These are phyloP conservation scores for Parmelia sp. DNA, from an alignment of 495 filamentous ascomycete genomes.

Conservation along the genomic window DNA sequence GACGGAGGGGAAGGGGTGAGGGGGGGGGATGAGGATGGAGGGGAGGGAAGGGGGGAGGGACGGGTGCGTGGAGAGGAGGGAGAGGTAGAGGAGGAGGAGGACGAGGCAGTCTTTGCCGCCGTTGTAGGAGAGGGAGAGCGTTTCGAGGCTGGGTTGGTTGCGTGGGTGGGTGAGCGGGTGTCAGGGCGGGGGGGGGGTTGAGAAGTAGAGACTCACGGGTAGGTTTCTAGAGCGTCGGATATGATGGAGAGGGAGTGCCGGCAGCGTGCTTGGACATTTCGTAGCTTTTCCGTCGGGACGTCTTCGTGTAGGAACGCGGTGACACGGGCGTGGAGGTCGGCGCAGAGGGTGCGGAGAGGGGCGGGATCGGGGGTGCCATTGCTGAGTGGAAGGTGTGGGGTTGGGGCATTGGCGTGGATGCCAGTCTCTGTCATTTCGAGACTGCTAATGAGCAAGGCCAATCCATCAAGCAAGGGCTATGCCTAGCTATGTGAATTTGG, in stretches of 20 bases:
- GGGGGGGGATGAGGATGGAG: slow-evolving; percentile 80
- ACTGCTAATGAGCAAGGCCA: slow-evolving; percentile 4
- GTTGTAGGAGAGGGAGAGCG: slow-evolving; percentile 91
- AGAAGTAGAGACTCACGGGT: slow-evolving; percentile 34
- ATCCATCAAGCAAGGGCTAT: slow-evolving; percentile 12
- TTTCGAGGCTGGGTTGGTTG: slow-evolving; percentile 47
- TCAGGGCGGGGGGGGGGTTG: background rate
- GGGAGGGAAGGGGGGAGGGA: slow-evolving; percentile 48
- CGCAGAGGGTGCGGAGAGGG: slow-evolving; percentile 46
- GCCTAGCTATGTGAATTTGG: background rate
- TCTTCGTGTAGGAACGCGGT: slow-evolving; percentile 60
- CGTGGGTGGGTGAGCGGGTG: slow-evolving; percentile 21
- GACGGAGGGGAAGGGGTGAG: too few relatives aligned
- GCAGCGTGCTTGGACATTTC: slow-evolving; percentile 65
- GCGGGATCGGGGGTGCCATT: slow-evolving; percentile 26
- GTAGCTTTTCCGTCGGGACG: slow-evolving; percentile 50
- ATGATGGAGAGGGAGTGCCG: slow-evolving; percentile 64
- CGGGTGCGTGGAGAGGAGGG: slow-evolving; percentile 48
- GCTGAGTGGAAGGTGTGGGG: slow-evolving; percentile 10
- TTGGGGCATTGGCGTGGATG: slow-evolving; percentile 6
- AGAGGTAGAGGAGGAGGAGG: slow-evolving; percentile 81
- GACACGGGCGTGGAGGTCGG: slow-evolving; percentile 56
- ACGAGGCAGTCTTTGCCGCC: slow-evolving; percentile 98
- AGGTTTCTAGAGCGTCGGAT: slow-evolving; percentile 60
- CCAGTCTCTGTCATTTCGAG: slow-evolving; percentile 21